Percentiles rank a stretch among this genome's conserved stretches.
phyloP scores from a whole-genome alignment of 2,329 filamentous ascomycete species.

The Setomelanomma holmii region DNA sequence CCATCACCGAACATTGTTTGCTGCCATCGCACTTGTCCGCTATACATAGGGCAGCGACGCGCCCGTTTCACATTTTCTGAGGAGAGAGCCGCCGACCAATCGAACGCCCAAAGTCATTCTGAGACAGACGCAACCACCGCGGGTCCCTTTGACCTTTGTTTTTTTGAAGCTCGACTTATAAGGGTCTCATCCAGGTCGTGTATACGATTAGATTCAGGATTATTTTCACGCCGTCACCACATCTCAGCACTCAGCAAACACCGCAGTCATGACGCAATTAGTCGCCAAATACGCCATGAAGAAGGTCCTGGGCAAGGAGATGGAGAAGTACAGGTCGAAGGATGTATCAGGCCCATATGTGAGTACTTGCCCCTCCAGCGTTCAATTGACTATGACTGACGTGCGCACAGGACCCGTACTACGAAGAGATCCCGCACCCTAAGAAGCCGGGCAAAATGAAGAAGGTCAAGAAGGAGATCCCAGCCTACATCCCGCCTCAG shows the following conservation, averaged over 20 bases:
- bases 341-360: conserved; percentile 51
- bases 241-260: conserved; percentile 8
- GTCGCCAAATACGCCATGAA: conserved; percentile 59
- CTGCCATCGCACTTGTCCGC: conserved; percentile 32
- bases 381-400: conserved; percentile 6
- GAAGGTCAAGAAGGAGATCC: conserved; percentile 84
- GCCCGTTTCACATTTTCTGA: conserved; percentile 48
- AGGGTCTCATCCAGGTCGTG: conserved; percentile 14
- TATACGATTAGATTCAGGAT: conserved; percentile 6
- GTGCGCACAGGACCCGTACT: conserved; percentile 79
- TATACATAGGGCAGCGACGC: conserved; percentile 47
- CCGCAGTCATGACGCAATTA: conserved; percentile 52
- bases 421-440: conserved; percentile 80
- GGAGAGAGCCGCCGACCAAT: conserved; percentile 41
- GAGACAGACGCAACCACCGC: conserved; percentile 34
- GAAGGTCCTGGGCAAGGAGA: conserved; percentile 56
- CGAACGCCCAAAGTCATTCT: conserved; percentile 28
- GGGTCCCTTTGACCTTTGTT: conserved; percentile 16
- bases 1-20: conserved; percentile 16
- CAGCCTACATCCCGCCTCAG: conserved; percentile 80
- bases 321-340: conserved; percentile 57
- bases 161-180: conserved; percentile 25
- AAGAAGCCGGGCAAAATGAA: conserved; percentile 75
- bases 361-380: conserved; percentile 23
- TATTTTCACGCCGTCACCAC: neutral